Conservation (phyloP, 2,329 filamentous ascomycete species). For the Xylariaceae sp. region DNA sequence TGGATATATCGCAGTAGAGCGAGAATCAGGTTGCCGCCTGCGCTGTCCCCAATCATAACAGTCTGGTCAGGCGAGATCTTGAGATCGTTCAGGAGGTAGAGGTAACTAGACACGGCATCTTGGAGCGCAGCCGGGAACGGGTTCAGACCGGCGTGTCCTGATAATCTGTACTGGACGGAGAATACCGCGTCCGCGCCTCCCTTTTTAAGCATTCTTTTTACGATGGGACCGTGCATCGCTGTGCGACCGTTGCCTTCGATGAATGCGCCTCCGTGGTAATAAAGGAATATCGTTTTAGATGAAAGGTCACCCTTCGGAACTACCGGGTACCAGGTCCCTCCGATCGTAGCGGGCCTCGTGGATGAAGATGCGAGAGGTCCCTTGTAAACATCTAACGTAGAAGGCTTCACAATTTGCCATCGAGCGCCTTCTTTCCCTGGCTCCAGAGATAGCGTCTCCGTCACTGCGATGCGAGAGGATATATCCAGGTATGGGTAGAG, state of each 20-base stretch:
- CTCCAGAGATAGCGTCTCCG: conserved; percentile 7
- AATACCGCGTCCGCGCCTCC: conserved; percentile 39
- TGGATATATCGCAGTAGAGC: conserved; percentile 43
- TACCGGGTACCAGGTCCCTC: conserved; percentile 24
- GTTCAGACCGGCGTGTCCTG: conserved; percentile 32
- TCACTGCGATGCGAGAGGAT: conserved; percentile 5
- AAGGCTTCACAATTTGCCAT: conserved; percentile 11
- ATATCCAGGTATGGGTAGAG: conserved; percentile 3
- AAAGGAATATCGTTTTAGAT: conserved; percentile 14
- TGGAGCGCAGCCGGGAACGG: conserved; percentile 49
- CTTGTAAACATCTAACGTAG: conserved; percentile 9
- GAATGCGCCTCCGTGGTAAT: conserved; percentile 22
- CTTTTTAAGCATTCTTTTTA: conserved; percentile 33
- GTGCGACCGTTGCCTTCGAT: conserved; percentile 18
- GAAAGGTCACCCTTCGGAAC: neutral
- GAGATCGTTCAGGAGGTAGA: conserved; percentile 41
- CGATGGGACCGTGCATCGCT: conserved; percentile 5
- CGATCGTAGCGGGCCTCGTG: conserved; percentile 16
- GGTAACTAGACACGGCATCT: conserved; percentile 43
- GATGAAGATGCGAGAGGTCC: conserved; percentile 10
- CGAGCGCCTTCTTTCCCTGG: conserved; percentile 7
- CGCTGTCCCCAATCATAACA: conserved; percentile 45
- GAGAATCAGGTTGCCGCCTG: conserved; percentile 44
- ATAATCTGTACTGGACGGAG: conserved; percentile 45
- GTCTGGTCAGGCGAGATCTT: conserved; percentile 38